Evolutionary conservation across 2,329 filamentous ascomycete species (phyloP).

Genomic region (Cercospora zeina): DNA sequence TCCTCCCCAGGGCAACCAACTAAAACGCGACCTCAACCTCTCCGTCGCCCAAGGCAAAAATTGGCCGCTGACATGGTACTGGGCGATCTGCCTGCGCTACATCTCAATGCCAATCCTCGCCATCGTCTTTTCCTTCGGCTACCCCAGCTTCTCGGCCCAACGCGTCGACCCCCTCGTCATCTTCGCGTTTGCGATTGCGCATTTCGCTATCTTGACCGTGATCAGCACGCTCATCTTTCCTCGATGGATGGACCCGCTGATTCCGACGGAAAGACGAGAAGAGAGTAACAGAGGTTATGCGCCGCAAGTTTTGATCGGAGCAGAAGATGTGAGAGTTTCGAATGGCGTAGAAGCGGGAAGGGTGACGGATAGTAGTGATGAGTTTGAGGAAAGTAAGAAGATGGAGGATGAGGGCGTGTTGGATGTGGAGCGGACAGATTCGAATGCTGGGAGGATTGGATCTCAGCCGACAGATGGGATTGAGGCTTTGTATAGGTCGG

Average conservation of each 20-base stretch:
- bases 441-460: slow-evolving; percentile 6
- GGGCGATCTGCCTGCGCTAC: slow-evolving; percentile 55
- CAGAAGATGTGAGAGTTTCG: slow-evolving; percentile 6
- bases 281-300: slow-evolving; percentile 44
- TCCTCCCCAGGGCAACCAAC: slow-evolving; percentile 11
- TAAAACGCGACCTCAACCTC: slow-evolving; percentile 55
- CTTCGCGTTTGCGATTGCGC: slow-evolving; percentile 49
- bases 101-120: slow-evolving; percentile 53
- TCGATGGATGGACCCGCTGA: slow-evolving; percentile 56
- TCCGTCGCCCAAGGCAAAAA: slow-evolving; percentile 57
- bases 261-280: slow-evolving; percentile 49
- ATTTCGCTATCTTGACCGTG: slow-evolving; percentile 37
- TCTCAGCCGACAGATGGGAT: slow-evolving; percentile 5
- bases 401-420: not conserved
- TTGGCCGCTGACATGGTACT: slow-evolving; percentile 58
- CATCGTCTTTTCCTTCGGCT: slow-evolving; percentile 56
- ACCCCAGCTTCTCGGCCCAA: slow-evolving; percentile 50
- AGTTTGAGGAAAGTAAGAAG: not conserved
- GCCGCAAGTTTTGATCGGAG: slow-evolving; percentile 13
- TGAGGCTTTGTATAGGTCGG: not conserved
- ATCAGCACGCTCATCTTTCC: slow-evolving; percentile 53
- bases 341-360: not conserved
- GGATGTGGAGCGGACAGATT: not conserved
- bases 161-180: slow-evolving; percentile 43
- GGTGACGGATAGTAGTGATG: slow-evolving; percentile 5